These are phyloP conservation scores for Suhomyces vadensis DNA, from an alignment of 805 yeast genomes.

Conservation along the genomic window DNA sequence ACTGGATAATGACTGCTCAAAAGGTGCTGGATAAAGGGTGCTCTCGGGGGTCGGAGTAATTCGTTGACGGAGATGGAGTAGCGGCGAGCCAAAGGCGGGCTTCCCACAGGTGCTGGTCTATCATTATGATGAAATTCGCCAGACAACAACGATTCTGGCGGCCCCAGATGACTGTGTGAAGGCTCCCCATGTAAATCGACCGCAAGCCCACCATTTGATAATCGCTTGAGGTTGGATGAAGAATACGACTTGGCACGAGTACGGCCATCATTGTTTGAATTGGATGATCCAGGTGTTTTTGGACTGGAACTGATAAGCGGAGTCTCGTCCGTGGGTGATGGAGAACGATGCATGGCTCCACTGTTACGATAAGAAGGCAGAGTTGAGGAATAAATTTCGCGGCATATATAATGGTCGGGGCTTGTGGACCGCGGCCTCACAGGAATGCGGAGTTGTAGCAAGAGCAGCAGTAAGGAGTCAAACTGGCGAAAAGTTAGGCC, in stretches of 20 bases:
- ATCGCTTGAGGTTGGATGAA: conserved; percentile 3
- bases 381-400: not conserved
- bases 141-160: not conserved
- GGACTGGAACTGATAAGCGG: not conserved
- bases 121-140: not conserved
- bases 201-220: conserved; percentile 1
- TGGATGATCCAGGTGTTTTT: not conserved
- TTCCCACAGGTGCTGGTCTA: not conserved
- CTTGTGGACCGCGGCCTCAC: not conserved
- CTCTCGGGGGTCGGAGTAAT: conserved; percentile 2
- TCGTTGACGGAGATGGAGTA: conserved; percentile 11
- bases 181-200: not conserved
- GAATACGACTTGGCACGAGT: conserved; percentile 1
- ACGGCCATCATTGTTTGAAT: not conserved
- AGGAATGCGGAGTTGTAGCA: not conserved
- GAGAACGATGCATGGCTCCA: not conserved
- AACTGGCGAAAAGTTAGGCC: not conserved
- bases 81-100: conserved; percentile 1
- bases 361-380: not conserved
- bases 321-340: not conserved
- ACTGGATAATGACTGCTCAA: conserved; percentile 31
- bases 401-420: not conserved
- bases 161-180: not conserved
- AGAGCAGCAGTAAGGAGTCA: too few relatives aligned
- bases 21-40: conserved; percentile 31